A percentile compares a stretch with the other conserved stretches of the same genome.
Conservation (phyloP, 345 rosid genomes). For the Ceriops zippeliana region DNA sequence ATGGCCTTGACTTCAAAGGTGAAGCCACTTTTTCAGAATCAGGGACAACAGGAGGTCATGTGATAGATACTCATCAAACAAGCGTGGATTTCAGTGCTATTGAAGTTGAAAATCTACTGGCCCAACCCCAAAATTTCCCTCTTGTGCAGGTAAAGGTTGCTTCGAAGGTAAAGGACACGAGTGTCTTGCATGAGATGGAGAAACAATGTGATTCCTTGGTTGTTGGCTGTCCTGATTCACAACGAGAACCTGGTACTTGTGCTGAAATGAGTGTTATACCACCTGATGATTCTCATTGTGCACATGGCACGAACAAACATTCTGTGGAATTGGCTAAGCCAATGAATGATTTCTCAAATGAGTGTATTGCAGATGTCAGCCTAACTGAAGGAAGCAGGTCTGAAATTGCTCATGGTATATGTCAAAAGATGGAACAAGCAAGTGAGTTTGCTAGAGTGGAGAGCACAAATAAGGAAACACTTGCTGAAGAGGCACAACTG, state of each 20-base stretch:
- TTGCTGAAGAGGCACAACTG: constrained; percentile 11
- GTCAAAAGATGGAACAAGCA: constrained; percentile 23
- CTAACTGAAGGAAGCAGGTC: constrained; percentile 17
- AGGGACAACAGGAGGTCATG: constrained; percentile 2
- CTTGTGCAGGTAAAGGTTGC: constrained; percentile 26
- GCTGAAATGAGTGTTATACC: constrained; percentile 19
- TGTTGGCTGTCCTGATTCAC: constrained; percentile 11
- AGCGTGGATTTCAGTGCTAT: constrained; percentile 15
- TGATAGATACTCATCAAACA: constrained; percentile 14
- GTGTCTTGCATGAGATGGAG: constrained; percentile 15
- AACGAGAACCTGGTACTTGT: constrained; percentile 22
- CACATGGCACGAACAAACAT: constrained; percentile 15
- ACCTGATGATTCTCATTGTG: constrained; percentile 18
- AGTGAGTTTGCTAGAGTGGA: constrained; percentile 22
- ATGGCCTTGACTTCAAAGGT: constrained; percentile 27
- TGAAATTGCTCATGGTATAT: constrained; percentile 17
- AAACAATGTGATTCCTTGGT: constrained; percentile 9
- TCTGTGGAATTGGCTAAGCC: constrained; percentile 20
- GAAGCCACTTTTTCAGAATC: constrained; percentile 24
- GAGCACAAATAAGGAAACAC: constrained; percentile 1
- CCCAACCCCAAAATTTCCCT: constrained; percentile 18
- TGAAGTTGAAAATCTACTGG: constrained; percentile 31
- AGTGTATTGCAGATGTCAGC: constrained; percentile 2
- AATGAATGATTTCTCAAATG: constrained; percentile 14
- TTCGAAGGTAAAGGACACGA: constrained; percentile 25